A percentile compares a stretch with the other conserved stretches of the same genome.
These are phyloP conservation scores for Aspergillus mulundensis DNA, from an alignment of 495 filamentous ascomycete species.

Conservation along the genomic window DNA sequence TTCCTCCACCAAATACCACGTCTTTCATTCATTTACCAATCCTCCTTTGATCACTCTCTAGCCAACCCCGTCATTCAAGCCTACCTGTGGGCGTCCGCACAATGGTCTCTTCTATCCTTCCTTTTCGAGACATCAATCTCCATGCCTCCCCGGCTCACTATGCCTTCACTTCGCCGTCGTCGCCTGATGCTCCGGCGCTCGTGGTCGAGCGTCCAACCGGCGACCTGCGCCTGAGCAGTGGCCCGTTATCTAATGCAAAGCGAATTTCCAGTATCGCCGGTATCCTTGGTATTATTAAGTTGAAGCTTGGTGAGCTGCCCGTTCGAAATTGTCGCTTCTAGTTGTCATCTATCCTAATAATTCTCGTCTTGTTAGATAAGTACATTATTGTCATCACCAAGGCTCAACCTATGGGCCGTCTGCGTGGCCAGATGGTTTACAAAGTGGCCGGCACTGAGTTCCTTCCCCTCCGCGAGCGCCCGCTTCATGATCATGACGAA, in stretches of 20 bases:
- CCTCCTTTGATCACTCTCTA: conserved; percentile 6
- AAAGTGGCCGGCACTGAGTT: conserved; percentile 88
- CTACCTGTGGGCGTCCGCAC: conserved; percentile 12
- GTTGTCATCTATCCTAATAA: not conserved
- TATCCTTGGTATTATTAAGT: conserved; percentile 84
- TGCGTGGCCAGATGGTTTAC: conserved; percentile 93
- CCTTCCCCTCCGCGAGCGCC: conserved; percentile 86
- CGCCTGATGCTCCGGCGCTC: conserved; percentile 78
- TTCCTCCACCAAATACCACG: conserved; percentile 8
- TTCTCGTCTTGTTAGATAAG: conserved; percentile 61
- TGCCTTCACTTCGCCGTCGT: conserved; percentile 93
- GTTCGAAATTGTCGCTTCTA: not conserved
- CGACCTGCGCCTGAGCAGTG: conserved; percentile 79
- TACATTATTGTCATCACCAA: conserved; percentile 97
- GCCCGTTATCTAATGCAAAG: conserved; percentile 66
- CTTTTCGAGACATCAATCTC: conserved; percentile 95
- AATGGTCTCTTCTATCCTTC: conserved; percentile 60
- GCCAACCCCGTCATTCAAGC: conserved; percentile 3
- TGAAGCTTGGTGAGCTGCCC: conserved; percentile 70
- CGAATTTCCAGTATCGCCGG: conserved; percentile 90
- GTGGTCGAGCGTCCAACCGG: conserved; percentile 91
- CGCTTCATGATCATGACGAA: conserved; percentile 87
- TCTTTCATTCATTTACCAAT: not conserved
- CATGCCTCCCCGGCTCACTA: conserved; percentile 87
- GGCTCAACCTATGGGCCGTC: conserved; percentile 79